Evolutionary conservation across 2,329 filamentous ascomycete genomes (phyloP).

Genomic region (Talaromyces sp.): DNA sequence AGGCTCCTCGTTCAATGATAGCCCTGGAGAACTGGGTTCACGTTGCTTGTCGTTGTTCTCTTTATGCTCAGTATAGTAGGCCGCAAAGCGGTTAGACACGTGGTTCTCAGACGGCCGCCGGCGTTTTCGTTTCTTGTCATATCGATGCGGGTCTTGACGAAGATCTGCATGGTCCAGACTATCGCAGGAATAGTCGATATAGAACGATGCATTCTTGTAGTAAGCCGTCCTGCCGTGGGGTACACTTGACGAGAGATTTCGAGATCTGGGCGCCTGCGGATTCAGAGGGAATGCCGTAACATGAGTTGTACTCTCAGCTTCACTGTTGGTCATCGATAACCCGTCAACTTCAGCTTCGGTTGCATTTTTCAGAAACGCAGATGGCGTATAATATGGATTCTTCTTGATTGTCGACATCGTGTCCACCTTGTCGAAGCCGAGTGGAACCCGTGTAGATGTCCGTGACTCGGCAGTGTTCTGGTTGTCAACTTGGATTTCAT

Average conservation of each 20-base stretch:
- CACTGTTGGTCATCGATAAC: conserved; percentile 3
- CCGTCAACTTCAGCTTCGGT: conserved; percentile 1
- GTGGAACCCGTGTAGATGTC: neutral
- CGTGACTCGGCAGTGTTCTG: too few species aligned
- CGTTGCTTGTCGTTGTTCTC: neutral
- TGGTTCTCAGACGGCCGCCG: neutral
- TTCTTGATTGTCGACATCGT: neutral
- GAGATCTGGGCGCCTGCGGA: conserved; percentile 15
- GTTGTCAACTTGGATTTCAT: neutral
- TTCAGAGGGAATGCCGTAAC: neutral
- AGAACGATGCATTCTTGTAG: conserved; percentile 75
- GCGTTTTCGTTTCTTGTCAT: neutral
- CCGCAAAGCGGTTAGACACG: neutral
- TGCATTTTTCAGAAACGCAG: neutral
- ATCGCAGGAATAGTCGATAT: conserved; percentile 58
- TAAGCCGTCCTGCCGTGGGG: conserved; percentile 62
- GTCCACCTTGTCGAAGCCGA: neutral
- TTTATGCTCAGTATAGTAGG: neutral
- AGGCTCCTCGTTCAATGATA: conserved; percentile 5
- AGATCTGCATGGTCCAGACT: neutral
- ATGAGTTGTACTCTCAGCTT: neutral
- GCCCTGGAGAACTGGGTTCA: conserved; percentile 3
- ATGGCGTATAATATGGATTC: conserved; percentile 1
- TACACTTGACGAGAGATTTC: conserved; percentile 49
- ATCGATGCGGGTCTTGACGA: too few species aligned